Base-by-base conservation (phyloP, 106 monocot species). In the Xerophyta viscosa region DNA sequence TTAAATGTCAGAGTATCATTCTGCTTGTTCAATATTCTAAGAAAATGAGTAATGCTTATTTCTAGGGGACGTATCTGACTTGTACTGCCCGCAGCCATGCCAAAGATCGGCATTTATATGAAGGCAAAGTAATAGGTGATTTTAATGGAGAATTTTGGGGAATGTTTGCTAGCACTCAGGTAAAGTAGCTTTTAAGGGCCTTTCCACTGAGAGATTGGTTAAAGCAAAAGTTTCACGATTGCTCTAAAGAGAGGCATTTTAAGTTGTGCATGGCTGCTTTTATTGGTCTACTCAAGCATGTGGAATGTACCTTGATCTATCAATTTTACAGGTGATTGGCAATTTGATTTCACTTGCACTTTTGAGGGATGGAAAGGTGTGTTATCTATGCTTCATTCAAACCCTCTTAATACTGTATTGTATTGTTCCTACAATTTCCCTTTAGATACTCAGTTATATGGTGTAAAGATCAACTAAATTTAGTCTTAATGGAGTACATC, bases 131-230 rank as follows among this genome's bases (percentile, higher is more conserved):
- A 53, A 73, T 98, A 55, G 96, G 96, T 20, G 49, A 57, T 47
- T 89, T 89, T 56, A 98, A 98, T 72, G 96, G 96, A 46, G 96
- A 98, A 67, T 98, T 98, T 66, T 98, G 96, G 85, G 78, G 79
- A 37, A 52, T 98, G 46, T 85, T 82, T 71, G 96, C 88, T 42
- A 67, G 85, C 66, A 78, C 75, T 17, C 88, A 98, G 81, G 96
- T 89, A 58, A 28, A 13, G 20, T 19, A 46, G 7, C 46, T 46
- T 46, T 20, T 19, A n/a, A n/a, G n/a, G n/a, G n/a, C n/a, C n/a
- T n/a, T n/a, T n/a, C n/a, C n/a, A n/a, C n/a, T n/a, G n/a, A n/a
- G n/a, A n/a, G n/a, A n/a, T n/a, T 39, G 10, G 13, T 39, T 39
- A 12, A 1, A 12, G 39, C 6, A 39, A 12, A 2, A 1, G 10